Base-by-base conservation (phyloP, 2,329 filamentous ascomycete species). In the Nigrospora oryzae region DNA sequence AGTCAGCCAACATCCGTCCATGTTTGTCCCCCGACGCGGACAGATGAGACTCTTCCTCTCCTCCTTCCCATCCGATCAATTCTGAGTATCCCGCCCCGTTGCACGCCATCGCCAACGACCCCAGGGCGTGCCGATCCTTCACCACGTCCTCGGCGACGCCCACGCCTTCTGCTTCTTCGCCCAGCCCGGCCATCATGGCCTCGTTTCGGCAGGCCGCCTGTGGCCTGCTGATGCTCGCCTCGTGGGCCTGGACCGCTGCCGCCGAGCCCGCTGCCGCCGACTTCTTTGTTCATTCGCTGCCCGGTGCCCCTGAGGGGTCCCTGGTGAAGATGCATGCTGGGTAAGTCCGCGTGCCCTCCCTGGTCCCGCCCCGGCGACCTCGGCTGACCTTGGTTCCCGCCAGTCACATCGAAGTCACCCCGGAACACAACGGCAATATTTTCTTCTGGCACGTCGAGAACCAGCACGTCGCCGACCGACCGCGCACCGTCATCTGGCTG, bases 381-480 rank as follows among this genome's bases (percentile, higher is more conserved):
- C 42, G 49, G 41, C 50, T 53, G 38, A 53, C 44, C 15, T 19
- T 31, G 11, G 30, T 15, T 33, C 15, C 46, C 45, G 56, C 40
- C 61, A 95, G 89, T 44, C 93, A 98, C 69, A 84, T 98, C 63
- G 90, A 97, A 67, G 77, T 98, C 57, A 86, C 83, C 32, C 79
- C 85, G 16, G 83, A 89, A 53, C 79, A 85, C 63, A 89, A 97
- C 62, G 91, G 89, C 55, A 95, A 97, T 65, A 69, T 98, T 15
- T 98, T 97, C 74, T 98, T 98, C 73, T 98, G 93, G 93, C 88
- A 96, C 60, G 96, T 87, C 62, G 82, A 95, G 62, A 97, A 97
- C 62, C 79, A 87, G 54, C 93, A 98, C 64, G 95, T 98, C 54
- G 91, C 89, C 46, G 87, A 97, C 62, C 81, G 78, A 56, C 87